These are phyloP conservation scores for Phytophthora meadii DNA, from an alignment of 352 stramenopile species.

Conservation along the genomic window DNA sequence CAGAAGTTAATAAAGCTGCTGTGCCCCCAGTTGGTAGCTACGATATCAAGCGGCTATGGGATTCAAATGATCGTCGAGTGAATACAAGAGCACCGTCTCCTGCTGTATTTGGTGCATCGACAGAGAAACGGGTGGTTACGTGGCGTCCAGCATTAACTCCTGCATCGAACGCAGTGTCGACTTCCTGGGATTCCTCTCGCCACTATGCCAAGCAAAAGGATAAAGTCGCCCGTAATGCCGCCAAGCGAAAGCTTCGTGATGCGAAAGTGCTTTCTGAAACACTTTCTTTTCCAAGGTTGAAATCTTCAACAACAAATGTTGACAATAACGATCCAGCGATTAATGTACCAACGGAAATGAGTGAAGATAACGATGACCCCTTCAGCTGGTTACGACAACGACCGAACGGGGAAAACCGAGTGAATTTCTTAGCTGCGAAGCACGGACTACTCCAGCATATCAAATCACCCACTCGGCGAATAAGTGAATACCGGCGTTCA, in stretches of 20 bases:
- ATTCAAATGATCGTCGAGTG: constrained; percentile 18
- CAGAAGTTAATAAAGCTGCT: constrained; percentile 1
- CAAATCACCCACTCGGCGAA: constrained; percentile 27
- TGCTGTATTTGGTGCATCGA: constrained; percentile 55
- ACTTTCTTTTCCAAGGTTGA: constrained; percentile 25
- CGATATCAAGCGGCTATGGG: constrained; percentile 59
- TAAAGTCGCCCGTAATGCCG: constrained; percentile 35
- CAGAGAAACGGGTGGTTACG: constrained; percentile 49
- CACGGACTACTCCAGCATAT: constrained; percentile 51
- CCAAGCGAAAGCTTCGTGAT: constrained; percentile 29
- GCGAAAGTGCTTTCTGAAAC: constrained; percentile 18
- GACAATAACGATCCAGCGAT: constrained; percentile 7
- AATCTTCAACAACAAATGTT: constrained; percentile 7
- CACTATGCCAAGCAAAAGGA: constrained; percentile 69
- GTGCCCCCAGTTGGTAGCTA: constrained; percentile 44
- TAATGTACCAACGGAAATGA: not conserved
- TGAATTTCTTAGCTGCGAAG: constrained; percentile 53
- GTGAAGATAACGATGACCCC: constrained; percentile 39
- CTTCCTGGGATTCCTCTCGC: constrained; percentile 60
- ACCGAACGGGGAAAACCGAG: constrained; percentile 60
- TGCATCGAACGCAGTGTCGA: constrained; percentile 42
- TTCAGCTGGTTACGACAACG: constrained; percentile 67
- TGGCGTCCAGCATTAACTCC: constrained; percentile 54
- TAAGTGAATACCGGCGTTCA: constrained; percentile 5
- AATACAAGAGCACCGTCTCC: constrained; percentile 33